phyloP scores from a whole-genome alignment of 495 filamentous ascomycete genomes.

The Penicillium ochrochloron region DNA sequence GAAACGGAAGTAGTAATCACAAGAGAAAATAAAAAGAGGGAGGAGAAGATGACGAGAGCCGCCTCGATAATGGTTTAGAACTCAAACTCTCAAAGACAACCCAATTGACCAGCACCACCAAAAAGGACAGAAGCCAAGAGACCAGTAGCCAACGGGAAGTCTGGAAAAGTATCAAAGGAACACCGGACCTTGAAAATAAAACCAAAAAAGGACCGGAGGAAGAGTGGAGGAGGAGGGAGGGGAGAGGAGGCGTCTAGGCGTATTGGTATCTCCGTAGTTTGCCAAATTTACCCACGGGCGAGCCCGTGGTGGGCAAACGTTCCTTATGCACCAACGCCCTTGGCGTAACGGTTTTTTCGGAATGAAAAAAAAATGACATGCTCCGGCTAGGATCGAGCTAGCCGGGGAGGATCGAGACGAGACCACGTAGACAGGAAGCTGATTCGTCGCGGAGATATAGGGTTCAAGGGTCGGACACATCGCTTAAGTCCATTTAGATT shows the following conservation, averaged over 20 bases:
- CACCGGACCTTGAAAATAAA: constrained; percentile 2
- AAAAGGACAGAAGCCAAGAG: background rate
- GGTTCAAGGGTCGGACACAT: constrained; percentile 31
- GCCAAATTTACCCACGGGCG: constrained; percentile 36
- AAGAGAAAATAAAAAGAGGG: background rate
- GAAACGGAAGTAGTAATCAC: background rate
- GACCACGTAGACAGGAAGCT: constrained; percentile 17
- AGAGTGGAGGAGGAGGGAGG: constrained; percentile 32
- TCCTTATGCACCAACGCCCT: constrained; percentile 21
- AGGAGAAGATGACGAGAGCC: constrained; percentile 1
- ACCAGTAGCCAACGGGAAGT: background rate
- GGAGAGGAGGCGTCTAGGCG: constrained; percentile 19
- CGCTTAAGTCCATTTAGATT: constrained; percentile 27
- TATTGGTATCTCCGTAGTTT: constrained; percentile 2
- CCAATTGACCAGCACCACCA: background rate
- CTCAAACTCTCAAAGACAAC: background rate
- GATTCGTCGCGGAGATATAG: constrained; percentile 28
- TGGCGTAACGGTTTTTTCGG: constrained; percentile 48
- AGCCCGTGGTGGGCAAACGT: constrained; percentile 40
- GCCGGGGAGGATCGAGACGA: constrained; percentile 27
- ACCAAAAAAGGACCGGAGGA: constrained; percentile 2
- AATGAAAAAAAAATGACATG: constrained; percentile 32
- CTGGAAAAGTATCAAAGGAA: background rate
- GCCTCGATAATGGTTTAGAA: background rate
- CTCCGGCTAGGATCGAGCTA: constrained; percentile 32